These are phyloP conservation scores for thale cress (Arabidopsis thaliana) DNA, from an alignment of 345 rosid species.

Conservation along the genomic window DNA sequence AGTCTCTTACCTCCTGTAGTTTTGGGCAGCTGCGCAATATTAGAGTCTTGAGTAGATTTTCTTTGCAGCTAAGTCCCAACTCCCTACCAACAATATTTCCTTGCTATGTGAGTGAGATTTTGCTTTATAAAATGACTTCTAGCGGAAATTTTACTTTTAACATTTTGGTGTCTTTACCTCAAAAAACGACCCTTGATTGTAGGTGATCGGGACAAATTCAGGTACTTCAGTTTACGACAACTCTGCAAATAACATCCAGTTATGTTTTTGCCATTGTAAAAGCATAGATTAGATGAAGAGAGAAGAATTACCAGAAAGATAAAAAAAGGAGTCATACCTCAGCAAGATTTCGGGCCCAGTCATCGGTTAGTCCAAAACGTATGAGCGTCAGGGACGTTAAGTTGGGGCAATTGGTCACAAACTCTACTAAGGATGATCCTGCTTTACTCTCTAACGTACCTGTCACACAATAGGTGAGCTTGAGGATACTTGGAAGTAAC, in stretches of 20 bases:
- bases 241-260: constrained; percentile 55
- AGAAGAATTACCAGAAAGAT: constrained; percentile 12
- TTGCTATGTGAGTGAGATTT: not conserved
- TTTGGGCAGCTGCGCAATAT: constrained; percentile 79
- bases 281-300: not conserved
- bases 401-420: constrained; percentile 73
- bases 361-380: constrained; percentile 77
- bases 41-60: constrained; percentile 65
- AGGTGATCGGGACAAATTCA: constrained; percentile 77
- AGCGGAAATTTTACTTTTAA: not conserved
- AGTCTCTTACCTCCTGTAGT: constrained; percentile 68
- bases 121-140: not conserved
- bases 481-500: constrained; percentile 18
- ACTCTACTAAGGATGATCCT: constrained; percentile 67
- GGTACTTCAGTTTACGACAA: constrained; percentile 62
- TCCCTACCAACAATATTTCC: constrained; percentile 49
- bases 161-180: constrained; percentile 51
- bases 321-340: constrained; percentile 52
- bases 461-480: constrained; percentile 50
- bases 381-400: constrained; percentile 76
- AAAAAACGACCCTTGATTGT: constrained; percentile 76
- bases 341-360: constrained; percentile 61
- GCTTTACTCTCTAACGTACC: constrained; percentile 76
- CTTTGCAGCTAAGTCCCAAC: constrained; percentile 61
- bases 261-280: not conserved